Percentiles rank a stretch among this genome's conserved stretches.
Conservation (phyloP, 371 early-diverging fungal species). For the Lichtheimia hyalospora region DNA sequence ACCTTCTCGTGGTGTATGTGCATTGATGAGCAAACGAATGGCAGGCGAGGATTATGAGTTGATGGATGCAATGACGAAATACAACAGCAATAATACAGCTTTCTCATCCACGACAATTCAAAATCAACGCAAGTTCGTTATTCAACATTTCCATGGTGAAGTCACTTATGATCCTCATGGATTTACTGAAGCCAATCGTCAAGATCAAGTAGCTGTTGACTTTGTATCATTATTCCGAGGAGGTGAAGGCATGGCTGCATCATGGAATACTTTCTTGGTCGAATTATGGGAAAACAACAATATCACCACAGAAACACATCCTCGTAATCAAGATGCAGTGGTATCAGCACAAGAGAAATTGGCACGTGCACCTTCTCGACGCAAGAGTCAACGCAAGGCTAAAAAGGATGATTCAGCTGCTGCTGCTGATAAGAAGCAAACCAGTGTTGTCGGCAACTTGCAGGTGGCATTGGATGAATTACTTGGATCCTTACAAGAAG, state of each 20-base stretch:
- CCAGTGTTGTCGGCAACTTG: slow-evolving; percentile 29
- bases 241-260: slow-evolving; percentile 45
- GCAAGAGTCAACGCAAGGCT: slow-evolving; percentile 22
- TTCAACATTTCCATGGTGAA: slow-evolving; percentile 77
- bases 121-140: slow-evolving; percentile 58
- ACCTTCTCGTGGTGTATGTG: slow-evolving; percentile 53
- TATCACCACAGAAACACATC: slow-evolving; percentile 58
- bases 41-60: slow-evolving; percentile 37
- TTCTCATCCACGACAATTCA: slow-evolving; percentile 44
- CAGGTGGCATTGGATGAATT: slow-evolving; percentile 77
- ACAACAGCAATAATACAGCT: slow-evolving; percentile 41
- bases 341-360: slow-evolving; percentile 58
- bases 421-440: slow-evolving; percentile 1
- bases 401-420: slow-evolving; percentile 14
- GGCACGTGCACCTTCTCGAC: slow-evolving; percentile 46
- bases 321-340: slow-evolving; percentile 50
- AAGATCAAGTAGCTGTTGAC: slow-evolving; percentile 73
- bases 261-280: slow-evolving; percentile 51
- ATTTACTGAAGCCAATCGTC: slow-evolving; percentile 71
- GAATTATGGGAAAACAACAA: slow-evolving; percentile 38
- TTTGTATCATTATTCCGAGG: slow-evolving; percentile 83
- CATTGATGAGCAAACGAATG: slow-evolving; percentile 45
- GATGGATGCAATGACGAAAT: slow-evolving; percentile 45
- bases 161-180: slow-evolving; percentile 76
- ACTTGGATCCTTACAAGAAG: slow-evolving; percentile 76